A percentile compares a stretch with the other conserved stretches of the same genome.
These are phyloP conservation scores for Cucurbita maxima DNA, from an alignment of 306 rosid genomes.

Conservation along the genomic window DNA sequence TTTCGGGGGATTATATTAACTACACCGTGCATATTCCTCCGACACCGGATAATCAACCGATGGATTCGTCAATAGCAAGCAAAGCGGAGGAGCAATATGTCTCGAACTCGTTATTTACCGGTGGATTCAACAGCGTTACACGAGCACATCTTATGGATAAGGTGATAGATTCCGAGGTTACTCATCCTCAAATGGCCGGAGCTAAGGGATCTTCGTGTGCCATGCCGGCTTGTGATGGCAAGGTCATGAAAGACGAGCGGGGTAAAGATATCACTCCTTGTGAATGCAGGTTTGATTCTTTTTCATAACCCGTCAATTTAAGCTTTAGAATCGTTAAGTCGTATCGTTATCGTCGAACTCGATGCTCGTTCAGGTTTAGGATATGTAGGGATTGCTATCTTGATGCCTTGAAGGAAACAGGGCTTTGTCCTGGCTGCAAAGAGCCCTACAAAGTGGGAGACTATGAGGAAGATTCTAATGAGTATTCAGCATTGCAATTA, in stretches of 20 bases:
- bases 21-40: constrained; percentile 91
- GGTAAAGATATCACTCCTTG: constrained; percentile 72
- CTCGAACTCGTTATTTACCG: constrained; percentile 69
- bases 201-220: constrained; percentile 72
- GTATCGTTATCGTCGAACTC: background rate
- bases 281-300: constrained; percentile 49
- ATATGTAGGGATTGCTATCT: constrained; percentile 78
- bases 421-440: constrained; percentile 79
- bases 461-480: constrained; percentile 30
- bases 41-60: constrained; percentile 75
- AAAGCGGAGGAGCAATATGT: constrained; percentile 92
- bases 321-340: background rate
- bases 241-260: constrained; percentile 84
- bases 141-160: constrained; percentile 88
- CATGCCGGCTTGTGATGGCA: constrained; percentile 65
- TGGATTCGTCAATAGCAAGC: constrained; percentile 52
- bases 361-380: constrained; percentile 38
- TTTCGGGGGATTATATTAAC: constrained; percentile 61
- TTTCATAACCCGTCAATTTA: background rate
- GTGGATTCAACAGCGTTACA: constrained; percentile 81
- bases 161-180: constrained; percentile 76
- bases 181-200: constrained; percentile 93
- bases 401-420: constrained; percentile 59
- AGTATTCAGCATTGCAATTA: constrained; percentile 35
- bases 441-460: constrained; percentile 52